phyloP scores from a whole-genome alignment of 2,329 filamentous ascomycete genomes.

The Sporothrix mexicana region DNA sequence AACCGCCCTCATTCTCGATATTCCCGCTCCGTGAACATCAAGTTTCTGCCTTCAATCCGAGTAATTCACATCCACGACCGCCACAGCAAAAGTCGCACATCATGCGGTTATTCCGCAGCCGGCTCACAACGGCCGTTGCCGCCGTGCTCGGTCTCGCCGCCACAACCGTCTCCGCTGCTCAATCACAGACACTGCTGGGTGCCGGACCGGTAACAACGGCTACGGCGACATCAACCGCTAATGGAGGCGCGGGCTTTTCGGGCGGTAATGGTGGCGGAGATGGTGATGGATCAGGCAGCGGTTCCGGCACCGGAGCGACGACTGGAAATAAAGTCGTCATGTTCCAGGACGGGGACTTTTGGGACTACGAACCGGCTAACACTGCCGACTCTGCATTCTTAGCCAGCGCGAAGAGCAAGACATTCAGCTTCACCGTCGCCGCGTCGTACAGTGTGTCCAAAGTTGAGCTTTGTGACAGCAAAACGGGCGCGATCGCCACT shows the following conservation, averaged over 20 bases:
- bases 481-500: not conserved
- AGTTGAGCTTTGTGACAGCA: not conserved
- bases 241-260: not conserved
- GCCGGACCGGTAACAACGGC: not conserved
- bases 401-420: not conserved
- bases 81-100: not conserved
- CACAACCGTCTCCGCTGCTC: not conserved
- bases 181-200: not conserved
- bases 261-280: too few species aligned
- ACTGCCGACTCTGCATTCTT: not conserved
- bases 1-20: not conserved
- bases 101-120: conserved; percentile 5
- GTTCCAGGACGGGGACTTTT: not conserved
- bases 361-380: not conserved
- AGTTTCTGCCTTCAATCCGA: too few species aligned
- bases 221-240: not conserved
- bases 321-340: not conserved
- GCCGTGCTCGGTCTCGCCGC: not conserved
- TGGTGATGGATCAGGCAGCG: not conserved
- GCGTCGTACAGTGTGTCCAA: not conserved
- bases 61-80: not conserved
- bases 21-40: not conserved
- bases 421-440: conserved; percentile 13
- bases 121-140: conserved; percentile 20
- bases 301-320: not conserved